A percentile compares a stretch with the other conserved stretches of the same genome.
Evolutionary conservation across 2,329 filamentous ascomycete species (phyloP).

Genomic region (Pezicula rhizophila): DNA sequence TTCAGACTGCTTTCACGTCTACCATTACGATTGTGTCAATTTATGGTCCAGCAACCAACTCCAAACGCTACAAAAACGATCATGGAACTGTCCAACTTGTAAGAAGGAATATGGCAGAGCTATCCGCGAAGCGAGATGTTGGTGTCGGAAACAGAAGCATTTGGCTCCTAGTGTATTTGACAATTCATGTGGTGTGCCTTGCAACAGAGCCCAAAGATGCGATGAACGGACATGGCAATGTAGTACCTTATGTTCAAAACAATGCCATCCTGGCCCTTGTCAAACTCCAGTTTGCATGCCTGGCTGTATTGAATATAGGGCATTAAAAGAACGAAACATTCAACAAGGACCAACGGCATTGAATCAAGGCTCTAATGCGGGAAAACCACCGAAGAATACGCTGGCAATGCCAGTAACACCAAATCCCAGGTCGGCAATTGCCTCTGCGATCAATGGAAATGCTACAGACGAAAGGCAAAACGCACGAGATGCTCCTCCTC

Average conservation of each 20-base stretch:
- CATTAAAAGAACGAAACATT: neutral
- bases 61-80: neutral
- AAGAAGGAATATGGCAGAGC: neutral
- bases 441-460: too few species aligned
- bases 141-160: neutral
- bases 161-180: neutral
- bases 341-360: too few species aligned
- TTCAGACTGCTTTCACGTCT: neutral
- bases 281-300: neutral
- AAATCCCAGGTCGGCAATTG: too few species aligned
- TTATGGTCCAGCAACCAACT: neutral
- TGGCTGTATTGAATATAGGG: neutral
- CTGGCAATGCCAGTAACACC: too few species aligned
- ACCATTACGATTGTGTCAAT: neutral
- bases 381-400: too few species aligned
- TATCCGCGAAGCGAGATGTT: neutral
- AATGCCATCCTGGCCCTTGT: neutral
- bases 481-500: too few species aligned
- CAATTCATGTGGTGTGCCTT: neutral
- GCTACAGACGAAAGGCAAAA: too few species aligned
- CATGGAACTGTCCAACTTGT: neutral
- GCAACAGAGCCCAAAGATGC: neutral
- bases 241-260: neutral
- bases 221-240: neutral
- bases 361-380: too few species aligned